Evolutionary conservation across 257 asterid genomes (phyloP).

Genomic region (Lithospermum erythrorhizon): DNA sequence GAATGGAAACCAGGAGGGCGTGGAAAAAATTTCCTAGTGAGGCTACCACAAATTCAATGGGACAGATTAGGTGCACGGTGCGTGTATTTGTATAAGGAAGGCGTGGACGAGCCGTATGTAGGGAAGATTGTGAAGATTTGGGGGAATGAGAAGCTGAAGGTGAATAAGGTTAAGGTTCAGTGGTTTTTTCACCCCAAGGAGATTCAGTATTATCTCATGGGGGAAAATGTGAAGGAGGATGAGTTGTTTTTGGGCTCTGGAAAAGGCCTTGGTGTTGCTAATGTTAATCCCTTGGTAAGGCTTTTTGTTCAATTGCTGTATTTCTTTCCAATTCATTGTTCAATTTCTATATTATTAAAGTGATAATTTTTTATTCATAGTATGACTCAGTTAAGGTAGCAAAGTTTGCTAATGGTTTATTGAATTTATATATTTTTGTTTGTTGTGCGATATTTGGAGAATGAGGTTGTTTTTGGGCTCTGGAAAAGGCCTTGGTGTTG

Average conservation of each 20-base stretch:
- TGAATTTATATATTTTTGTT: too few relatives aligned
- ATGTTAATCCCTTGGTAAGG: too few relatives aligned
- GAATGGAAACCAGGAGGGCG: slow-evolving; percentile 48
- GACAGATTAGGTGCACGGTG: slow-evolving; percentile 51
- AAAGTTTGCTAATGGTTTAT: too few relatives aligned
- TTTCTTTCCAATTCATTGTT: too few relatives aligned
- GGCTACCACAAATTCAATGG: slow-evolving; percentile 59
- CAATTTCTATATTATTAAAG: too few relatives aligned
- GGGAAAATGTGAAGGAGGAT: slow-evolving; percentile 29
- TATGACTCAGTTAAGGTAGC: too few relatives aligned
- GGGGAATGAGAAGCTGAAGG: slow-evolving; percentile 28
- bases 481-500: slow-evolving; percentile 63
- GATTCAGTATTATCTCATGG: slow-evolving; percentile 34
- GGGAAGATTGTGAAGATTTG: slow-evolving; percentile 70
- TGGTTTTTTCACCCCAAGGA: slow-evolving; percentile 85
- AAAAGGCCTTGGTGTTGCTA: slow-evolving; percentile 52
- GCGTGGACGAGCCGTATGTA: slow-evolving; percentile 39
- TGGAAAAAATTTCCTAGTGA: slow-evolving; percentile 42
- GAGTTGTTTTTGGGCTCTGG: slow-evolving; percentile 83
- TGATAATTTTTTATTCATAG: too few relatives aligned
- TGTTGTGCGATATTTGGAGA: too few relatives aligned
- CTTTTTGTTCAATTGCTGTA: too few relatives aligned
- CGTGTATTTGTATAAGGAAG: slow-evolving; percentile 51
- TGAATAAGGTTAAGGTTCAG: slow-evolving; percentile 43
- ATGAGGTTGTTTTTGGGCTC: slow-evolving; percentile 76